Percentiles rank a stretch among this genome's conserved stretches.
phyloP scores from a whole-genome alignment of 2,329 filamentous ascomycete genomes.

The Xylaria multiplex region DNA sequence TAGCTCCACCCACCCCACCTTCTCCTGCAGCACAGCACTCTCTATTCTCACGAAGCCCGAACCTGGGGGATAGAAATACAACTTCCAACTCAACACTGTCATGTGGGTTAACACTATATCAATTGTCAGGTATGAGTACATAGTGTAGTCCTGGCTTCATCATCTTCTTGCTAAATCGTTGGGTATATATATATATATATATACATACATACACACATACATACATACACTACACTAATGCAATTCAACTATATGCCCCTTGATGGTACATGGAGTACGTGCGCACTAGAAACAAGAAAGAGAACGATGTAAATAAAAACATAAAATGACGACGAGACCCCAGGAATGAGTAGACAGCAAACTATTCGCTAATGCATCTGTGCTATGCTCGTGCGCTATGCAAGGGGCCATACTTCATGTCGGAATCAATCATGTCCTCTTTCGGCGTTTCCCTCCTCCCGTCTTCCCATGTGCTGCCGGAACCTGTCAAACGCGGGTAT shows the following conservation, averaged over 20 bases:
- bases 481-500: neutral
- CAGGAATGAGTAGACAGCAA: constrained; percentile 23
- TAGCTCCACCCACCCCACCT: too few relatives aligned
- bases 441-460: neutral
- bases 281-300: constrained; percentile 11
- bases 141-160: neutral
- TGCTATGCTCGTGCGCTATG: constrained; percentile 28
- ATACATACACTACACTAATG: neutral
- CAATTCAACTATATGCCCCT: constrained; percentile 13
- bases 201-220: neutral
- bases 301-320: constrained; percentile 11
- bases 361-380: constrained; percentile 33
- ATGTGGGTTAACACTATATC: too few relatives aligned
- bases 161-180: constrained; percentile 7
- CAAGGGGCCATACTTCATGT: constrained; percentile 27
- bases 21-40: too few relatives aligned
- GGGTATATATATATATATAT: constrained; percentile 12
- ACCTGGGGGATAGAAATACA: too few relatives aligned
- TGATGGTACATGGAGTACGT: constrained; percentile 16
- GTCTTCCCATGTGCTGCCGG: neutral
- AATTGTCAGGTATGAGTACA: too few relatives aligned
- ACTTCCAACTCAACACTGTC: too few relatives aligned
- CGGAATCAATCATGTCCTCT: constrained; percentile 18
- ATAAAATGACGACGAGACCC: neutral
- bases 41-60: too few relatives aligned